Base-by-base conservation (phyloP, 305 asterid genomes). In the Fraxinus baroniana region DNA sequence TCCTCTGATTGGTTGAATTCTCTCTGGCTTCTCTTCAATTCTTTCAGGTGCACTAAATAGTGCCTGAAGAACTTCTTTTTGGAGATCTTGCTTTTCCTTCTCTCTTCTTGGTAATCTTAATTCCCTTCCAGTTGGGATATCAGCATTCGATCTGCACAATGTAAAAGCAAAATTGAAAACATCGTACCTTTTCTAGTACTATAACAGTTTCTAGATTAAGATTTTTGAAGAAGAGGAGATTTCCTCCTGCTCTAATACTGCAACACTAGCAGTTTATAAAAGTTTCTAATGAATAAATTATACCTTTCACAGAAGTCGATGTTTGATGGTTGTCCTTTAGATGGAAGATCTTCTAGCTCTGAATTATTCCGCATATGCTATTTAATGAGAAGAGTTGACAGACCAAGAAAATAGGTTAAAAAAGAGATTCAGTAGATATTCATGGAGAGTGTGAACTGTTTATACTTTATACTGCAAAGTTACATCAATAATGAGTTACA, bases 61-160 rank as follows among this genome's bases (percentile, higher is more conserved):
- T 26, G 97, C 79, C 73, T 81, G 87, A 75, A 94, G 80, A 84
- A 90, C 83, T 83, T 93, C 97, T 83, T 85, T 90, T 76, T 84
- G 83, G 32, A 84, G 83, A 35, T 89, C 89, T 74, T 82, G 60
- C 80, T 37, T 89, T 78, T 85, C 85, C 36, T 57, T 86, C 85
- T 74, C 82, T 72, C 81, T 35, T 78, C 20, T 80, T 76, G 91
- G 82, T 83, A 80, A 77, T 26, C 49, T 76, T 60, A 26, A 55
- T 60, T 64, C 83, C 78, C 84, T 86, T 83, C 82, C 84, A 35
- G 87, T 81, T 41, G 72, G 75, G 79, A 57, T 79, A 79, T 79
- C 85, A 73, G 74, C 68, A 46, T 86, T 86, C 64, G 82, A 81
- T 74, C 93, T 90, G 89, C 89, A 83, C 46, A 57, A 82, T 72